phyloP scores from a whole-genome alignment of 106 monocot genomes.

The Dendrobium officinale region DNA sequence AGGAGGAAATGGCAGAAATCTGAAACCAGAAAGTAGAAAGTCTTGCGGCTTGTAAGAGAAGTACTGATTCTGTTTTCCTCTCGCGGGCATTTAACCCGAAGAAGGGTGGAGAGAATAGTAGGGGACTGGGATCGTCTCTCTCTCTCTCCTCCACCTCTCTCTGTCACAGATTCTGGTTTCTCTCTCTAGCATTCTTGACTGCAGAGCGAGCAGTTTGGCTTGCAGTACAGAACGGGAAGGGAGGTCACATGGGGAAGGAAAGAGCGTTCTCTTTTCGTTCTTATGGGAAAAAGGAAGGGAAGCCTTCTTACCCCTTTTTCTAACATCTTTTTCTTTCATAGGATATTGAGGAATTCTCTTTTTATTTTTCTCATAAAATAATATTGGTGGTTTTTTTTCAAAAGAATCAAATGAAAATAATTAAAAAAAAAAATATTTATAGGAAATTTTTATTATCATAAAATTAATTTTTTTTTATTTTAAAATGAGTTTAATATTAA shows the following conservation, averaged over 20 bases:
- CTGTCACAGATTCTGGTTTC: background rate
- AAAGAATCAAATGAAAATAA: too few relatives aligned
- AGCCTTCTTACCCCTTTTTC: too few relatives aligned
- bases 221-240: background rate
- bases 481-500: too few relatives aligned
- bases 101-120: background rate
- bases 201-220: background rate
- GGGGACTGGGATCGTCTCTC: background rate
- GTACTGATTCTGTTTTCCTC: background rate
- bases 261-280: background rate
- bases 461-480: too few relatives aligned
- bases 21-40: background rate
- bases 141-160: background rate
- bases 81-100: background rate
- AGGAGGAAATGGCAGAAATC: background rate
- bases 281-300: too few relatives aligned
- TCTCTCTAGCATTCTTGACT: conserved; percentile 7
- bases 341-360: too few relatives aligned
- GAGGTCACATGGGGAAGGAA: conserved; percentile 6
- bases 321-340: too few relatives aligned
- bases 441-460: too few relatives aligned
- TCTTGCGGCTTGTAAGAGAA: background rate
- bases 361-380: too few relatives aligned
- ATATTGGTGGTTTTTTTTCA: too few relatives aligned
- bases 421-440: too few relatives aligned